Evolutionary conservation across 768 basidiomycete species (phyloP).

Genomic region (Suillus hirtellus): DNA sequence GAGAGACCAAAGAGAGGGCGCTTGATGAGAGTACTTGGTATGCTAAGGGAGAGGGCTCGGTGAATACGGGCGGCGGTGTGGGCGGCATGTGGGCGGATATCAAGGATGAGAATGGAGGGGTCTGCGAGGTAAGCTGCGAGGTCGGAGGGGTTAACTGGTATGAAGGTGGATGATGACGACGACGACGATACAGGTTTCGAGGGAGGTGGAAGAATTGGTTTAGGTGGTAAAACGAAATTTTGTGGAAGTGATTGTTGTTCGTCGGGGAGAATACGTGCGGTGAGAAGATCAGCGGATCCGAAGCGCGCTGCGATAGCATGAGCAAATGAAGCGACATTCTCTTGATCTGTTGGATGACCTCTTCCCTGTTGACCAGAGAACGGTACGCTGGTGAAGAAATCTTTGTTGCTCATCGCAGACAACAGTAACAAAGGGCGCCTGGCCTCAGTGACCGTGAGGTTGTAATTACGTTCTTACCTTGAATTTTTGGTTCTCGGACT

Average conservation of each 20-base stretch:
- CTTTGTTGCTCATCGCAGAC: conserved; percentile 18
- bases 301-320: conserved; percentile 54
- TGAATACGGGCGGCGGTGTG: conserved; percentile 66
- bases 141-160: conserved; percentile 28
- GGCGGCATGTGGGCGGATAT: conserved; percentile 83
- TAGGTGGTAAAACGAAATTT: neutral
- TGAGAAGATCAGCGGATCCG: conserved; percentile 37
- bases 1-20: conserved; percentile 83
- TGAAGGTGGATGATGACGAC: conserved; percentile 22
- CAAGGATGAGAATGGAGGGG: conserved; percentile 65
- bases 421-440: neutral
- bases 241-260: conserved; percentile 17
- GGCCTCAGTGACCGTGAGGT: neutral
- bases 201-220: conserved; percentile 32
- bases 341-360: conserved; percentile 15
- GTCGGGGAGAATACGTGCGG: conserved; percentile 36
- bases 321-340: conserved; percentile 48
- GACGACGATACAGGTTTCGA: conserved; percentile 14
- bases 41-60: conserved; percentile 78
- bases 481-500: neutral
- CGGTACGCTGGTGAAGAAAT: conserved; percentile 44
- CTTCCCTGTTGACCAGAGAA: conserved; percentile 14
- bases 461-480: neutral
- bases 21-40: conserved; percentile 93
- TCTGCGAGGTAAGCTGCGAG: conserved; percentile 36